Conservation (phyloP, 139 green algal species). For the Haematococcus sp. region DNA sequence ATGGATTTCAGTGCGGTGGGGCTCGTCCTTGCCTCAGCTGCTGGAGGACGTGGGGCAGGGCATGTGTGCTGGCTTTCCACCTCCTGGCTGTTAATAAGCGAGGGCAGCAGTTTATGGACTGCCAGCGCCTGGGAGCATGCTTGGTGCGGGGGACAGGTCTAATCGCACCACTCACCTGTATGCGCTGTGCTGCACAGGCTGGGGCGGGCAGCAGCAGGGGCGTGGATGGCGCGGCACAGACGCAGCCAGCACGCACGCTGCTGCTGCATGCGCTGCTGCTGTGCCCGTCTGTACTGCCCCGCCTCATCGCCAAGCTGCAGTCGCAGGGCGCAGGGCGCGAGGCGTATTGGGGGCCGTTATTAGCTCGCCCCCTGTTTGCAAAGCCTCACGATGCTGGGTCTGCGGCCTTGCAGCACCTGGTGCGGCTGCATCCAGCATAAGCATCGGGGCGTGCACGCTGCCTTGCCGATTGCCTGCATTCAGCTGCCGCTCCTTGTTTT, state of each 20-base stretch:
- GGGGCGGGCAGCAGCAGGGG: neutral
- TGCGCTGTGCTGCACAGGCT: neutral
- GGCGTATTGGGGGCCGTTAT: slow-evolving; percentile 52
- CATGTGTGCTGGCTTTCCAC: too few relatives aligned
- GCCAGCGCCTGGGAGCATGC: too few relatives aligned
- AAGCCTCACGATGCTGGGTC: slow-evolving; percentile 48
- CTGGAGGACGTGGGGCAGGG: neutral
- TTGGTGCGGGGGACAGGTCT: too few relatives aligned
- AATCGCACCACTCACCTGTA: too few relatives aligned
- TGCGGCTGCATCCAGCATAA: slow-evolving; percentile 11
- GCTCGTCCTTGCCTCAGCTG: neutral
- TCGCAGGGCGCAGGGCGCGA: slow-evolving; percentile 48
- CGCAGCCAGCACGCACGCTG: slow-evolving; percentile 22
- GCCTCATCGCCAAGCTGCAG: slow-evolving; percentile 61
- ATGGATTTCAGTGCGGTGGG: neutral
- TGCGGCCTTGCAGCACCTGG: slow-evolving; percentile 72
- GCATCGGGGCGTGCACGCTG: too few relatives aligned
- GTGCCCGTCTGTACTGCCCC: slow-evolving; percentile 69
- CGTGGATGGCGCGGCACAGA: neutral
- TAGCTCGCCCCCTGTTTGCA: slow-evolving; percentile 55
- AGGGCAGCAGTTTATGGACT: too few relatives aligned
- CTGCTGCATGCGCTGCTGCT: slow-evolving; percentile 72
- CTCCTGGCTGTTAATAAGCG: too few relatives aligned
- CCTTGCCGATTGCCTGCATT: too few relatives aligned
- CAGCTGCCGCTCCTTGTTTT: too few relatives aligned